A percentile compares a stretch with the other conserved stretches of the same genome.
Evolutionary conservation across 2,329 filamentous ascomycete species (phyloP).

Genomic region (Dactylellina drechsleri): DNA sequence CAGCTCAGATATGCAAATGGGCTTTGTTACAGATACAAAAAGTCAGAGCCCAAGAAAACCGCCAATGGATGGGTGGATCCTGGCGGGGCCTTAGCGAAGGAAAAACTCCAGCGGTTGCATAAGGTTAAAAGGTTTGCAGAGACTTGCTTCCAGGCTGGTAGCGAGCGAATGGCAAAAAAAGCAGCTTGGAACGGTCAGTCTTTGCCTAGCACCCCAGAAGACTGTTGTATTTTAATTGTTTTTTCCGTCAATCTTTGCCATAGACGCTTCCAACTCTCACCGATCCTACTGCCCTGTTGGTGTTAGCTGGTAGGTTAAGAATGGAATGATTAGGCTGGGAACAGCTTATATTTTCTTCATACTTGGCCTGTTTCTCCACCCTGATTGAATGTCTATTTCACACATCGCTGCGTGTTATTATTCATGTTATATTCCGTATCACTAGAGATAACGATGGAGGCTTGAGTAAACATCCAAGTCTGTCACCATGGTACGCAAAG

Average conservation of each 20-base stretch:
- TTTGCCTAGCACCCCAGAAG: conserved; percentile 26
- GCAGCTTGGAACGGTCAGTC: conserved; percentile 45
- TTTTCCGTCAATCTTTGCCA: conserved; percentile 48
- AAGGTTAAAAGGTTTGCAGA: conserved; percentile 51
- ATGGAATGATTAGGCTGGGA: conserved; percentile 46
- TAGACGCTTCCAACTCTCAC: conserved; percentile 32
- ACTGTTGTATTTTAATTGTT: conserved; percentile 44
- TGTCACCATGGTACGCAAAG: too few species aligned
- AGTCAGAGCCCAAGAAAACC: conserved; percentile 26
- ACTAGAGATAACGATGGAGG: too few species aligned
- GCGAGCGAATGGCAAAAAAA: conserved; percentile 51
- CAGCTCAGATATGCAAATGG: conserved; percentile 7
- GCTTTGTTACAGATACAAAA: conserved; percentile 9
- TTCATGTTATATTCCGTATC: too few species aligned
- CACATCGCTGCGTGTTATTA: too few species aligned
- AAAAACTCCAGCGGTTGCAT: conserved; percentile 52
- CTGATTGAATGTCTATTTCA: too few species aligned
- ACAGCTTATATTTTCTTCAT: conserved; percentile 15
- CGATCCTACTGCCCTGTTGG: conserved; percentile 43
- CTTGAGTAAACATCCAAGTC: too few species aligned
- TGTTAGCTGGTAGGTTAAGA: conserved; percentile 28
- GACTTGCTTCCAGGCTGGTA: conserved; percentile 48
- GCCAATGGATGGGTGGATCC: conserved; percentile 46
- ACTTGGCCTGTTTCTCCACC: background rate
- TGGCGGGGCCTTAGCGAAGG: conserved; percentile 53